Evolutionary conservation across 768 basidiomycete species (phyloP), one percentile per base, ranked within the genome.

Genomic region (Boletus reticuloceps): DNA sequence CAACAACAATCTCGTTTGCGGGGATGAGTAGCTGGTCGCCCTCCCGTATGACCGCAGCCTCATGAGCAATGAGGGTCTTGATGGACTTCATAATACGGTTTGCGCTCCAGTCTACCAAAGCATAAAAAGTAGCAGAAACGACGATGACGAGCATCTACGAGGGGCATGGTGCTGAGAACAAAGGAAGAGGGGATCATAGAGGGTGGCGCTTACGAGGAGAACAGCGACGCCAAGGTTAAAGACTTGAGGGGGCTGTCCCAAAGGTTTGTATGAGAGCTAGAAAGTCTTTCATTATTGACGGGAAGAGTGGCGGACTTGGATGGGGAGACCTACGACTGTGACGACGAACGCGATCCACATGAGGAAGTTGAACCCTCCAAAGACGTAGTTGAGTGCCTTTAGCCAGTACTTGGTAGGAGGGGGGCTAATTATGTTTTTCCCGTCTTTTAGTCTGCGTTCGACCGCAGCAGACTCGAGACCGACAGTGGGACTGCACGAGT

Each of bases 341-440:
- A 79, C 74, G 51, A 84, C 69, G 56, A 81, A 80, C 0, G 80
- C 82, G 47, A 79, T 74, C 72, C 82, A 77, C 69, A 84, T 78
- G 16, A 84, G 67, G 50, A 75, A 76, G 49, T 82, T 82, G 65
- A 84, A 84, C 1, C 83, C 83, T 40, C 82, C 80, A 44, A 84
- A 80, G 46, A 84, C 55, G 50, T 82, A 84, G 59, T 76, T 77
- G 17, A 81, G 61, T 31, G 75, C 70, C 71, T 82, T 83, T 62
- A 75, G 73, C 73, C 68, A 79, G 59, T 72, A 74, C 60, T 79
- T 76, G 8, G 74, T 76, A 4, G 74, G 75, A 3, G 79, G 79
- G 0, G 80, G 75, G 20, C 75, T 77, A 20, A 84, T 78, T 41
- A 75, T 67, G 62, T 84, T 84, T 58, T 72, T 77, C 6, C 78